These are phyloP conservation scores for Ambrosia trifida DNA, from an alignment of 129 eudicot species.

Conservation along the genomic window DNA sequence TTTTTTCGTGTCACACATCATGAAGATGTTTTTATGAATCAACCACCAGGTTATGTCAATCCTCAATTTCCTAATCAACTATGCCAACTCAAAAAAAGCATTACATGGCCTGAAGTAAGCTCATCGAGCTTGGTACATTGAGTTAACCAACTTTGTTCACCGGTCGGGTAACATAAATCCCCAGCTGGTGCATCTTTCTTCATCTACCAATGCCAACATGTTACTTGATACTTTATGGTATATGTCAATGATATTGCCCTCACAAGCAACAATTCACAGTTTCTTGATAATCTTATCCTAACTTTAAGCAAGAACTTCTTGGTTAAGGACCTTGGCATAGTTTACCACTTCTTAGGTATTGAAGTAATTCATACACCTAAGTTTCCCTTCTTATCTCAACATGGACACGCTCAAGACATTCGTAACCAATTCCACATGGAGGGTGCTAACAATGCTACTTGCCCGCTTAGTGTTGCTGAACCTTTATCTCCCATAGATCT, in stretches of 20 bases:
- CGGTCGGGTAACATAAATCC: not conserved
- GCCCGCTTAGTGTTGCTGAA: not conserved
- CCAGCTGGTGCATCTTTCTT: not conserved
- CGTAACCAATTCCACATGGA: not conserved
- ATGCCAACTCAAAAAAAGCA: not conserved
- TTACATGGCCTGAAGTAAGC: not conserved
- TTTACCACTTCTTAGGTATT: not conserved
- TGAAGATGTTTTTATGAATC: not conserved
- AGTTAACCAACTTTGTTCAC: not conserved
- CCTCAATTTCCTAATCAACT: not conserved
- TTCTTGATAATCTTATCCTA: not conserved
- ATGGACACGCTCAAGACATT: not conserved
- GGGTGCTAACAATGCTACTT: not conserved
- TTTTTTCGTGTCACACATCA: not conserved
- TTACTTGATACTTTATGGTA: not conserved
- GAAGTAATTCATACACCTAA: not conserved
- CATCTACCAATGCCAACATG: not conserved
- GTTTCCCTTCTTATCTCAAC: not conserved
- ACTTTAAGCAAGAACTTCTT: not conserved
- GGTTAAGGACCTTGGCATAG: not conserved
- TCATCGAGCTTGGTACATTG: conserved; percentile 4
- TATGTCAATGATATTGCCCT: not conserved
- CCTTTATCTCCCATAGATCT: not conserved
- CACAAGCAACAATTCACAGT: not conserved
- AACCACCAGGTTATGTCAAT: not conserved